phyloP scores from a whole-genome alignment of 176 grass and related monocot species.

The Hyparrhenia diplandra region DNA sequence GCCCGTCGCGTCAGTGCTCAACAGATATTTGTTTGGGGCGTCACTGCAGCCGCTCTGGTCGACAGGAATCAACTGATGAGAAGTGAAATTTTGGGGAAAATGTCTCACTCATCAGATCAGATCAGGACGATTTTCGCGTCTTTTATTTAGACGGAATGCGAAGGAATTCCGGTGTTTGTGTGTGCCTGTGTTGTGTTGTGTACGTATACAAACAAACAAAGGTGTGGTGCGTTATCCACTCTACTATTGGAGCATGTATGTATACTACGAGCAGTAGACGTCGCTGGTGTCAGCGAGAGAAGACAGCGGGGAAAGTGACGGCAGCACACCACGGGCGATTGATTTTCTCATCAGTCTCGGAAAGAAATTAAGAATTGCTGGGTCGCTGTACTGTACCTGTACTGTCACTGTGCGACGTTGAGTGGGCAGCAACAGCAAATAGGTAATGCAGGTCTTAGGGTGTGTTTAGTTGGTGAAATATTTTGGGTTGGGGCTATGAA shows the following conservation, averaged over 20 bases:
- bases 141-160: too few relatives aligned
- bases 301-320: background rate
- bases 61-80: too few relatives aligned
- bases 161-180: too few relatives aligned
- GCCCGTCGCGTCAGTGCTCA: background rate
- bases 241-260: background rate
- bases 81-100: background rate
- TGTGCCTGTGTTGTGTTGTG: background rate
- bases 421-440: background rate
- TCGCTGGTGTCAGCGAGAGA: background rate
- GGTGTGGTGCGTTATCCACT: background rate
- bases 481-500: too few relatives aligned
- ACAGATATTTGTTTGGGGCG: background rate
- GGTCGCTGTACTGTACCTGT: background rate
- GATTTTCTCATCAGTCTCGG: too few relatives aligned
- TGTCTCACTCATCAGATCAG: background rate
- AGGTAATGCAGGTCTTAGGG: too few relatives aligned
- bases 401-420: background rate
- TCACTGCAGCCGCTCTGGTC: too few relatives aligned
- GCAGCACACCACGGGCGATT: background rate
- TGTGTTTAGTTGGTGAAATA: too few relatives aligned
- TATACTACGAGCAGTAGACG: background rate
- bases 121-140: background rate
- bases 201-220: too few relatives aligned
- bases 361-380: background rate